Evolutionary conservation across 768 basidiomycete genomes (phyloP).

Genomic region (Paxillus ammoniavirescens): DNA sequence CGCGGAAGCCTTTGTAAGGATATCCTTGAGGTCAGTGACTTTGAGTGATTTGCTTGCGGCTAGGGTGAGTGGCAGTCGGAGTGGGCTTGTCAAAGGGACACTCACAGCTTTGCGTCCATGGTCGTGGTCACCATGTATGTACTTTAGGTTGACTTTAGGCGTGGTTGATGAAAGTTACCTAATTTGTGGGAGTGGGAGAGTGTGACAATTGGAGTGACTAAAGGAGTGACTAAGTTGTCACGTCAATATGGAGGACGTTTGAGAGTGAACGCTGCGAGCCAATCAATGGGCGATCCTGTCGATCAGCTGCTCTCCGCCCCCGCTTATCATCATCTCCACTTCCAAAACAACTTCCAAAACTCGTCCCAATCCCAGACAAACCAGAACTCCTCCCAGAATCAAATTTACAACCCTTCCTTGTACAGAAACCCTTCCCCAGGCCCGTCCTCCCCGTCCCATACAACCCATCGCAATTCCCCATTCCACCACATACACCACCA

Average conservation of each 20-base stretch:
- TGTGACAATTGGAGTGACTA: slow-evolving; percentile 7
- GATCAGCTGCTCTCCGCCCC: slow-evolving; percentile 57
- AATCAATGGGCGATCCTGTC: slow-evolving; percentile 57
- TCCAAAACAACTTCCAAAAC: slow-evolving; percentile 29
- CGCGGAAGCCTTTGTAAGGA: slow-evolving; percentile 53
- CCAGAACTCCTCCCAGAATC: slow-evolving; percentile 18
- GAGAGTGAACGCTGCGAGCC: slow-evolving; percentile 37
- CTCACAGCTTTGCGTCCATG: slow-evolving; percentile 43
- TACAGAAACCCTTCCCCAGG: slow-evolving; percentile 33
- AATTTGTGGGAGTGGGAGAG: background rate
- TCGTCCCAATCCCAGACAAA: slow-evolving; percentile 19
- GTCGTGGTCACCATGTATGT: background rate
- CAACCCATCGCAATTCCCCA: slow-evolving; percentile 29
- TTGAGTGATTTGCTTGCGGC: slow-evolving; percentile 56
- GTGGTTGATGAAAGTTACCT: slow-evolving; percentile 25
- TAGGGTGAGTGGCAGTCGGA: background rate
- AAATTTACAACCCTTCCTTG: slow-evolving; percentile 18
- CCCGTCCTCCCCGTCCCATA: slow-evolving; percentile 28
- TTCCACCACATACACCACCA: slow-evolving; percentile 30
- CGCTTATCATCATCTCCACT: slow-evolving; percentile 48
- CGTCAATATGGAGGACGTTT: slow-evolving; percentile 21
- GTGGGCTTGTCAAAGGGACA: background rate
- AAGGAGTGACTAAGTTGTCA: slow-evolving; percentile 6
- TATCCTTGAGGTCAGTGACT: slow-evolving; percentile 65
- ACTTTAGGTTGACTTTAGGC: too few species aligned